These are phyloP conservation scores for Aspergillus viridinutans DNA, from an alignment of 2,329 filamentous ascomycete genomes.

Conservation along the genomic window DNA sequence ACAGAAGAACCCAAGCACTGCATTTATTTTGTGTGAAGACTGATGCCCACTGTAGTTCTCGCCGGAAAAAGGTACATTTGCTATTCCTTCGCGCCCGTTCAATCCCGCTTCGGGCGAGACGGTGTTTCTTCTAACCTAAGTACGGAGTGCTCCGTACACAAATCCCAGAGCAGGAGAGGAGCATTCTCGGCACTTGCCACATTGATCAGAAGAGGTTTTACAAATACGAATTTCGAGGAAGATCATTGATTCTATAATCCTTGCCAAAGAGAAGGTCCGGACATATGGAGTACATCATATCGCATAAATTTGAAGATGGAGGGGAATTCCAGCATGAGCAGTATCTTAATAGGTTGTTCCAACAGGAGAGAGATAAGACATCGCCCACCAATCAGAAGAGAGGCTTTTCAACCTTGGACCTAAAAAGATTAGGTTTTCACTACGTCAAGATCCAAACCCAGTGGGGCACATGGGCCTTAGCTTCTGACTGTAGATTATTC, in stretches of 20 bases:
- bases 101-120: conserved; percentile 9
- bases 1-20: neutral
- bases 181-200: neutral
- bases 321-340: neutral
- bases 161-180: neutral
- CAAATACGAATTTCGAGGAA: neutral
- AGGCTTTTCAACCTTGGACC: conserved; percentile 26
- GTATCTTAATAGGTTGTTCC: conserved; percentile 5
- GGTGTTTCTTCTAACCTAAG: neutral
- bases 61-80: conserved; percentile 6
- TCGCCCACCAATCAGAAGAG: conserved; percentile 25
- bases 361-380: conserved; percentile 27
- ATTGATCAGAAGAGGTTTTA: neutral
- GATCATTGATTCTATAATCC: neutral
- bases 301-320: neutral
- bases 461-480: conserved; percentile 15
- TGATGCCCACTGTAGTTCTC: neutral
- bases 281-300: neutral
- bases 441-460: conserved; percentile 33
- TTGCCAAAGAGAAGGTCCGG: neutral
- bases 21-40: neutral
- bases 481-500: conserved; percentile 1
- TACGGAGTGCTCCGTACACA: neutral
- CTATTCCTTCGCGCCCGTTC: neutral
- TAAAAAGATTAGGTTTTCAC: conserved; percentile 32